A percentile compares a stretch with the other conserved stretches of the same genome.
Evolutionary conservation across 257 asterid genomes (phyloP).

Genomic region (Jacaranda mimosifolia): DNA sequence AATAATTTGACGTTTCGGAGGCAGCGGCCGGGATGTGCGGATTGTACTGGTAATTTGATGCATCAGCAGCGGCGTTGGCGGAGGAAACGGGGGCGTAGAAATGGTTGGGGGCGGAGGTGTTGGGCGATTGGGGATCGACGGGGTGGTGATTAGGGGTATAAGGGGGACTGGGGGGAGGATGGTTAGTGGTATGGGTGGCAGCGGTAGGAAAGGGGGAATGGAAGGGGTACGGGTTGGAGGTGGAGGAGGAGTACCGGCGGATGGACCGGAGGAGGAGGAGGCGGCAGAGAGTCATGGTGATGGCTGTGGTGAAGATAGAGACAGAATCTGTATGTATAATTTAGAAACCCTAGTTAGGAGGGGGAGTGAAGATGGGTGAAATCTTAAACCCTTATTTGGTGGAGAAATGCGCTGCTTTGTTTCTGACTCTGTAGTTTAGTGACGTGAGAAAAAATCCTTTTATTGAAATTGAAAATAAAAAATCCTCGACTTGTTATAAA

Average conservation of each 20-base stretch:
- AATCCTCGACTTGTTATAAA: too few species aligned
- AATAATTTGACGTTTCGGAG: not conserved
- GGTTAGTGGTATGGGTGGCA: conserved; percentile 25
- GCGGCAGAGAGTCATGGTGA: conserved; percentile 48
- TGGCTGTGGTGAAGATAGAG: conserved; percentile 22
- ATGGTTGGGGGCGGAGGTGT: conserved; percentile 21
- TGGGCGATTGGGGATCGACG: conserved; percentile 7
- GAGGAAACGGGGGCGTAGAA: conserved; percentile 25
- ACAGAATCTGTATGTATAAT: not conserved
- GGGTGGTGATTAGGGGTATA: not conserved
- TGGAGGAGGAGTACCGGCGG: conserved; percentile 50
- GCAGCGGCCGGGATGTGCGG: conserved; percentile 23
- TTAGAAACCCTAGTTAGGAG: conserved; percentile 32
- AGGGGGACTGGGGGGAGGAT: not conserved
- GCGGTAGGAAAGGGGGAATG: conserved; percentile 42
- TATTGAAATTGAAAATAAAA: too few species aligned
- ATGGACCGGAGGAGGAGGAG: conserved; percentile 59
- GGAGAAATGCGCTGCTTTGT: not conserved
- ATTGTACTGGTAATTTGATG: conserved; percentile 27
- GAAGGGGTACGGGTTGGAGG: conserved; percentile 38
- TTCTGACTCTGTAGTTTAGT: too few species aligned
- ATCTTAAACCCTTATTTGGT: conserved; percentile 23
- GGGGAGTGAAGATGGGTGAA: not conserved
- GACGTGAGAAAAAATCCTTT: too few species aligned
- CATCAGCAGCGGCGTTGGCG: conserved; percentile 23